Base-by-base conservation (phyloP, 306 rosid genomes). In the Cicer cuneatum region DNA sequence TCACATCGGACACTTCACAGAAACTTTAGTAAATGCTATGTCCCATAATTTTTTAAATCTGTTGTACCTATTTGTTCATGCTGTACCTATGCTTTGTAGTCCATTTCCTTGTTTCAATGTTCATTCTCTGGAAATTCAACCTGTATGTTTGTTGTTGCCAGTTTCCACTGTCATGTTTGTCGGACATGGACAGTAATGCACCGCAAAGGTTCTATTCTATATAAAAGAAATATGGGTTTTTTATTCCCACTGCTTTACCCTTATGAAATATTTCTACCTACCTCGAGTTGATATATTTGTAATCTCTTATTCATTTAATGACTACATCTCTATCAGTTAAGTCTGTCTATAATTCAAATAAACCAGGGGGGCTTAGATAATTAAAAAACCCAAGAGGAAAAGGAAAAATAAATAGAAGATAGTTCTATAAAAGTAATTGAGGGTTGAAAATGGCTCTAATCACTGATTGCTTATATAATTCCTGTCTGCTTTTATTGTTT, bases 401-500 rank as follows among this genome's bases (percentile, higher is more conserved):
- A 57, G 70, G 46, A 41, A 77, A 33, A 43, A 11, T 33, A 69
- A 49, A 38, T 1, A 13, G 10, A 18, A 38, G 63, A 60, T 21
- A 14, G 45, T 46, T 68, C 53, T 46, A 24, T 58, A 13, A 39
- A 47, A 33, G 29, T 76, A 47, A 61, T 57, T 14, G 39, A 60
- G 82, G 39, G 45, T 52, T 78, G 52, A 53, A 38, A 63, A 43
- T 29, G 52, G 35, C 35, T 13, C 16, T 45, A 53, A 46, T 68
- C n/a, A 53, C 69, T 67, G 52, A 68, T 60, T 77, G 45, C 63
- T 59, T 48, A n/a, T 45, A 24, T 61, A 21, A 14, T 18, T 67
- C 51, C 4, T 68, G 66, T 68, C 43, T 38, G 54, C 38, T 21
- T 71, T 52, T 63, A n/a, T 59, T 29, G 72, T 71, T 71, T 52